Conservation (phyloP, 1,284 basidiomycete genomes). For the Boletus holoroseus region DNA sequence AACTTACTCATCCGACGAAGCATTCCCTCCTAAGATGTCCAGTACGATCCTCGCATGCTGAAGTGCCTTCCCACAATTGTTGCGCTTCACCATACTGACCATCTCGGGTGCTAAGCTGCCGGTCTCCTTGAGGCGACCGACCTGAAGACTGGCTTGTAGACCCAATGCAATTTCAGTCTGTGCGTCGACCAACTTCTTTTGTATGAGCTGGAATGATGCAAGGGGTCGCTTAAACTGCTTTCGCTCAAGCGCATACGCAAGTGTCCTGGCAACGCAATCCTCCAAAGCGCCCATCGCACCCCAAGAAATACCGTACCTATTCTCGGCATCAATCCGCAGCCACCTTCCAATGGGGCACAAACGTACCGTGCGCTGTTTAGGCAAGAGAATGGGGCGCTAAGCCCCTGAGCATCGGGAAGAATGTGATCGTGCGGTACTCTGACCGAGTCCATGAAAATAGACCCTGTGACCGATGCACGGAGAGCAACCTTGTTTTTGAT, state of each 20-base stretch:
- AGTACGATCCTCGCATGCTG: constrained; percentile 74
- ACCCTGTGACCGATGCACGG: constrained; percentile 86
- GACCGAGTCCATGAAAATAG: constrained; percentile 89
- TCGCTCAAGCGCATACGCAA: constrained; percentile 84
- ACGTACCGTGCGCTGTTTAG: constrained; percentile 78
- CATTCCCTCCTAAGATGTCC: constrained; percentile 90
- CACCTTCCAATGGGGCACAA: background rate
- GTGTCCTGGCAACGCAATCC: constrained; percentile 77
- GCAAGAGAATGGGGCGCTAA: constrained; percentile 85
- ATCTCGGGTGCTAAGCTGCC: constrained; percentile 83
- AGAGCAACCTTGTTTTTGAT: constrained; percentile 94
- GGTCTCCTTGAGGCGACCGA: constrained; percentile 85
- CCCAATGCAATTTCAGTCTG: constrained; percentile 81
- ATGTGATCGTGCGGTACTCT: constrained; percentile 64
- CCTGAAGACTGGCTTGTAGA: constrained; percentile 75
- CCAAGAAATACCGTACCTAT: constrained; percentile 84
- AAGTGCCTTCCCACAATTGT: constrained; percentile 92
- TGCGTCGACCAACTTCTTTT: constrained; percentile 95
- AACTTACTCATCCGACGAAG: constrained; percentile 80
- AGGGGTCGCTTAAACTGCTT: constrained; percentile 87
- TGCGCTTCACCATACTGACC: constrained; percentile 92
- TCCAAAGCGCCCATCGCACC: constrained; percentile 94
- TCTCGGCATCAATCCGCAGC: background rate
- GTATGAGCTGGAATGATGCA: constrained; percentile 92
- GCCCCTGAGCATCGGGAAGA: constrained; percentile 69